Conservation (phyloP, 768 basidiomycete species). For the Calocybe gangraenosa region DNA sequence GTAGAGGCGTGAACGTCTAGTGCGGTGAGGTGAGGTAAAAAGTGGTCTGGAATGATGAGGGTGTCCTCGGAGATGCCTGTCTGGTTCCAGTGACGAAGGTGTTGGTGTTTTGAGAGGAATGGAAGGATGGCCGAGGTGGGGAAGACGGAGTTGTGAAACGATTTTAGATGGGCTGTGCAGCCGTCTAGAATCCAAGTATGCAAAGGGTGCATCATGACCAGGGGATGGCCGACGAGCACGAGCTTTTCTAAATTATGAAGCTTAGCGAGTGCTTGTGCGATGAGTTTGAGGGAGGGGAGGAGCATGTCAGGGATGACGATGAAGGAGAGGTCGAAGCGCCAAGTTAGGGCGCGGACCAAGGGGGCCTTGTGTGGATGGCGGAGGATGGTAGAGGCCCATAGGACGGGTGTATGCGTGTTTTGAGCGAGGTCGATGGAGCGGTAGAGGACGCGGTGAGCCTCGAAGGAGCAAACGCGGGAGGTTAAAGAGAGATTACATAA, state of each 20-base stretch:
- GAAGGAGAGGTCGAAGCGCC: constrained; percentile 17
- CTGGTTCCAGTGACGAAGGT: constrained; percentile 16
- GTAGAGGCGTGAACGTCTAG: constrained; percentile 14
- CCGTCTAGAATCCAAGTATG: constrained; percentile 19
- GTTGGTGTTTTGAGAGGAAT: constrained; percentile 12
- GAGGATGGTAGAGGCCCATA: constrained; percentile 18
- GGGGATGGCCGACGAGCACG: constrained; percentile 15
- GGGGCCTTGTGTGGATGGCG: constrained; percentile 9
- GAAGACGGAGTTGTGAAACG: constrained; percentile 17
- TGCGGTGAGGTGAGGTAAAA: constrained; percentile 12
- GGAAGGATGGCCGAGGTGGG: constrained; percentile 15
- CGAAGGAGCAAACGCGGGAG: constrained; percentile 14
- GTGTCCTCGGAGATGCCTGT: constrained; percentile 6
- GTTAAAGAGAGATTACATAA: constrained; percentile 14
- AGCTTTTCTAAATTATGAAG: constrained; percentile 14
- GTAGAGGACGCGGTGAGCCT: constrained; percentile 18
- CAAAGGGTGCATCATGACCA: constrained; percentile 20
- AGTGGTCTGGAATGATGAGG: constrained; percentile 5
- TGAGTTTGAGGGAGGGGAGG: constrained; percentile 12
- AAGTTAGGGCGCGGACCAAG: constrained; percentile 13
- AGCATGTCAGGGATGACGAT: constrained; percentile 18
- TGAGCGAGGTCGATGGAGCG: constrained; percentile 14
- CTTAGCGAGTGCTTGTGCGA: constrained; percentile 14
- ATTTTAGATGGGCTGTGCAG: constrained; percentile 12
- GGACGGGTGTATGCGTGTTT: constrained; percentile 11